Conservation (phyloP, 2,329 filamentous ascomycete genomes). For the Diplodia seriata region DNA sequence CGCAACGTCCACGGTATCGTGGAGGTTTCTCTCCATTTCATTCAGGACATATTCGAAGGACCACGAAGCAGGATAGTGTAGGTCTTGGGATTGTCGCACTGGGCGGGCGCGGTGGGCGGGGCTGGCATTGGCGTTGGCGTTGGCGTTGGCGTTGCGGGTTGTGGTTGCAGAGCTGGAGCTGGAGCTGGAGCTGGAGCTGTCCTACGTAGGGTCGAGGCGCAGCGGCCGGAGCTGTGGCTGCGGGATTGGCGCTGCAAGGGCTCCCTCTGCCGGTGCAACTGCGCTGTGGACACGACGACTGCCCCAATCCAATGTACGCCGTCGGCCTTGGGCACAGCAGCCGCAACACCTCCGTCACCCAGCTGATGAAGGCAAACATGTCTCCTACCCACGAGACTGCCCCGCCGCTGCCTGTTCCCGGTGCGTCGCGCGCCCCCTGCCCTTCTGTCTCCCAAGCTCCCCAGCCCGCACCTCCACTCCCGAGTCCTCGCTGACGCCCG, state of each 20-base stretch:
- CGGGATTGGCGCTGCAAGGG: conserved; percentile 28
- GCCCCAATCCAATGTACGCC: conserved; percentile 26
- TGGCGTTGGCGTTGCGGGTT: neutral
- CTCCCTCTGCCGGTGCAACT: conserved; percentile 10
- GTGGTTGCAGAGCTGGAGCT: neutral
- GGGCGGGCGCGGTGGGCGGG: conserved; percentile 64
- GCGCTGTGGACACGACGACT: conserved; percentile 29
- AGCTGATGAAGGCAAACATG: conserved; percentile 32
- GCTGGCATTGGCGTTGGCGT: too few species aligned
- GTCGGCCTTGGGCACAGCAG: conserved; percentile 31
- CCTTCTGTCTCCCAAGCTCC: conserved; percentile 10
- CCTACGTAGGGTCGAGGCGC: too few species aligned
- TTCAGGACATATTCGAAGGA: conserved; percentile 97
- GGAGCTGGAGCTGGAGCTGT: neutral
- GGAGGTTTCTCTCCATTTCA: conserved; percentile 96
- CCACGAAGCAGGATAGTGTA: conserved; percentile 96
- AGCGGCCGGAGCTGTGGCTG: conserved; percentile 1
- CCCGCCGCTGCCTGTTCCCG: conserved; percentile 28
- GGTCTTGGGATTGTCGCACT: conserved; percentile 93
- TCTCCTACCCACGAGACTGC: conserved; percentile 30
- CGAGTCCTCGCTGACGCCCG: conserved; percentile 19
- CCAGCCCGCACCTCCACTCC: neutral
- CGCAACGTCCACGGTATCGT: conserved; percentile 97
- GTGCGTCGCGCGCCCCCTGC: conserved; percentile 31
- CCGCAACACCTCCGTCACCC: conserved; percentile 28